Evolutionary conservation across 2,329 filamentous ascomycete species (phyloP).

Genomic region (Dothideomycetes sp.): DNA sequence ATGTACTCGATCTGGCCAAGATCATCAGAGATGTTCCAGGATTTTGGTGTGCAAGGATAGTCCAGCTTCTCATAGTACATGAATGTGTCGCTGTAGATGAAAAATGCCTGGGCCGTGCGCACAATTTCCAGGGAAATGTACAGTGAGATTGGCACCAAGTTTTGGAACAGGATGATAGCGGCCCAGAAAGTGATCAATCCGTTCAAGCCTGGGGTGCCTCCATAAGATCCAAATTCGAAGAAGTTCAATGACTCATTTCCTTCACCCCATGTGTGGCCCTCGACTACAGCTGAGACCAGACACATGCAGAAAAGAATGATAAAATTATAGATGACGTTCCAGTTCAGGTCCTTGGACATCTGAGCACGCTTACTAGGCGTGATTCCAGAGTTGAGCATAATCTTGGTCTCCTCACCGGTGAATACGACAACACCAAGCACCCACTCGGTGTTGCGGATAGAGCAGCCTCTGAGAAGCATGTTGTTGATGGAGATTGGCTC

Average conservation of each 20-base stretch:
- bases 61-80: constrained; percentile 98
- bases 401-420: constrained; percentile 93
- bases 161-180: constrained; percentile 89
- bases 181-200: constrained; percentile 98
- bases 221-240: constrained; percentile 72
- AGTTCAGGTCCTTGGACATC: constrained; percentile 88
- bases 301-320: constrained; percentile 83
- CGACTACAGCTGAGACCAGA: constrained; percentile 69
- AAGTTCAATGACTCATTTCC: constrained; percentile 62
- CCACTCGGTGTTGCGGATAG: constrained; percentile 93
- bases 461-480: constrained; percentile 82
- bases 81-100: constrained; percentile 89
- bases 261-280: constrained; percentile 72
- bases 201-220: constrained; percentile 59
- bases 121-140: constrained; percentile 97
- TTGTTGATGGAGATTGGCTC: constrained; percentile 96
- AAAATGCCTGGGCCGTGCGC: constrained; percentile 82
- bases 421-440: constrained; percentile 84
- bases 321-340: constrained; percentile 97
- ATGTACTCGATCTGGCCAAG: constrained; percentile 98
- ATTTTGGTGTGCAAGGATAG: constrained; percentile 91
- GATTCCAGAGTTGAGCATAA: constrained; percentile 96
- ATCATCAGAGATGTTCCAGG: constrained; percentile 98
- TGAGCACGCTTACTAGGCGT: constrained; percentile 89
- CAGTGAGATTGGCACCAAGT: constrained; percentile 94